These are phyloP conservation scores for Phialophora expanda DNA, from an alignment of 2,329 filamentous ascomycete species.

Conservation along the genomic window DNA sequence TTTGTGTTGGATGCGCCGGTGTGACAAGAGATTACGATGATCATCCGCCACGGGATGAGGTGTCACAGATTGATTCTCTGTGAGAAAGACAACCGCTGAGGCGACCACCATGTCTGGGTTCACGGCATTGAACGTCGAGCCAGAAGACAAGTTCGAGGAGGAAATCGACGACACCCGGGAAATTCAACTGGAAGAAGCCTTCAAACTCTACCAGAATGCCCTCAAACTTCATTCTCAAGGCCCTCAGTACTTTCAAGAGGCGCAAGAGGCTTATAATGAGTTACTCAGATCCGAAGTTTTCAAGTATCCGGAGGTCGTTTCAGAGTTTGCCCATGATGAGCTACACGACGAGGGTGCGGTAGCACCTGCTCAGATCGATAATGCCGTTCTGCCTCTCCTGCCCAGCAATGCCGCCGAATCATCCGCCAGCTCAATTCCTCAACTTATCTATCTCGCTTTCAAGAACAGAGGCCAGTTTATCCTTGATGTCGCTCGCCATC, in stretches of 20 bases:
- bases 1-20: background rate
- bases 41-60: background rate
- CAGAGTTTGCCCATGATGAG: conserved; percentile 78
- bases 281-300: conserved; percentile 95
- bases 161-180: conserved; percentile 95
- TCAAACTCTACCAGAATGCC: conserved; percentile 91
- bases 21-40: background rate
- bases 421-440: conserved; percentile 78
- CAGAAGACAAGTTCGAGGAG: conserved; percentile 86
- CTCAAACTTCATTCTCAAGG: conserved; percentile 91
- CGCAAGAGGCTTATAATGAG: conserved; percentile 77
- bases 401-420: conserved; percentile 70
- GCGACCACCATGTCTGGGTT: conserved; percentile 37
- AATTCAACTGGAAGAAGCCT: conserved; percentile 93
- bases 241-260: conserved; percentile 73
- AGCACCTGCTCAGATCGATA: conserved; percentile 31
- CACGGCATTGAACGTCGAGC: conserved; percentile 73
- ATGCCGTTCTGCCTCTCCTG: conserved; percentile 44
- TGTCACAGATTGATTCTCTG: background rate
- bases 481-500: conserved; percentile 73
- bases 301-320: conserved; percentile 82
- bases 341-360: conserved; percentile 42
- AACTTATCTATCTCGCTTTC: conserved; percentile 89
- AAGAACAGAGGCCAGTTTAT: conserved; percentile 95
- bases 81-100: conserved; percentile 1